phyloP scores from a whole-genome alignment of 2,329 filamentous ascomycete species.

The Hypoxylon sp. region DNA sequence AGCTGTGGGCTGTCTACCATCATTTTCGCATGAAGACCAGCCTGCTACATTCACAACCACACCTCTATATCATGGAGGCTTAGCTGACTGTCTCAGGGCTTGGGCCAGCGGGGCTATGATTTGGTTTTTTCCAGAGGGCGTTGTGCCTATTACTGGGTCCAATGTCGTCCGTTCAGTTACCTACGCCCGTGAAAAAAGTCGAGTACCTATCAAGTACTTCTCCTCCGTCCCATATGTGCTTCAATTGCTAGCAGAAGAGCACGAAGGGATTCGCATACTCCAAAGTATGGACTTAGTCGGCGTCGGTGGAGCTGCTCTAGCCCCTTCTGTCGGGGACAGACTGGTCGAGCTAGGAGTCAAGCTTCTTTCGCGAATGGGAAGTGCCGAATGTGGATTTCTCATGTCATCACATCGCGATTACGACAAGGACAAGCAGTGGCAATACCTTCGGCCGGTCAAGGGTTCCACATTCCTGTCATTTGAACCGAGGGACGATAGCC shows the following conservation, averaged over 20 bases:
- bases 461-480: conserved; percentile 57
- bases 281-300: conserved; percentile 71
- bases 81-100: conserved; percentile 72
- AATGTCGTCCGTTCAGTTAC: conserved; percentile 66
- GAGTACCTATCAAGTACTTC: conserved; percentile 65
- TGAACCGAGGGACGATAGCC: conserved; percentile 58
- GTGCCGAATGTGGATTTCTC: conserved; percentile 75
- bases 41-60: conserved; percentile 73
- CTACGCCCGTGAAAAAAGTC: conserved; percentile 49
- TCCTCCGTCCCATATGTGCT: conserved; percentile 72
- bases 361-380: conserved; percentile 73
- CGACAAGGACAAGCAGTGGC: conserved; percentile 67
- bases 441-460: conserved; percentile 64
- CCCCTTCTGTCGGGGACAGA: conserved; percentile 64
- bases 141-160: conserved; percentile 66
- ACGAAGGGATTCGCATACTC: conserved; percentile 58
- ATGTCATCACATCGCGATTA: conserved; percentile 73
- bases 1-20: conserved; percentile 67
- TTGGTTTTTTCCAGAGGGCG: conserved; percentile 72
- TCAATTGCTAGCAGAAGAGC: conserved; percentile 63
- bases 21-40: conserved; percentile 54
- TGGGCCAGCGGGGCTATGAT: conserved; percentile 72
- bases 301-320: conserved; percentile 72
- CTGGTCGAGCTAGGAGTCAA: conserved; percentile 66
- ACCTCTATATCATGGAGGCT: conserved; percentile 74